Conservation (phyloP, 768 basidiomycete species). For the Pluteus cervinus region DNA sequence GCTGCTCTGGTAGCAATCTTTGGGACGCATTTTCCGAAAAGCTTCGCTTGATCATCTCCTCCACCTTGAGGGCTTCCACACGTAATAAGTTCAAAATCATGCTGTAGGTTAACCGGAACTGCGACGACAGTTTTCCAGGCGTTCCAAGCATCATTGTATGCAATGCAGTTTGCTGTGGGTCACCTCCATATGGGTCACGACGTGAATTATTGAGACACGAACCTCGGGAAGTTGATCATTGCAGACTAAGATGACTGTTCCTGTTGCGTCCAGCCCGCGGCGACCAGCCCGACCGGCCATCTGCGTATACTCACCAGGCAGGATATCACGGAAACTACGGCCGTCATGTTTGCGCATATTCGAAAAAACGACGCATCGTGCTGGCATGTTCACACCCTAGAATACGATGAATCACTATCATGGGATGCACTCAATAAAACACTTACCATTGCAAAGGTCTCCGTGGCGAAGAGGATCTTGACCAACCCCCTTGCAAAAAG, state of each 20-base stretch:
- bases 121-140: constrained; percentile 88
- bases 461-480: constrained; percentile 95
- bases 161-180: constrained; percentile 62
- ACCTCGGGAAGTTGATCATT: constrained; percentile 87
- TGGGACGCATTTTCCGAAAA: constrained; percentile 99
- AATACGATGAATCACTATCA: constrained; percentile 3
- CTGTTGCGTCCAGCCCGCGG: constrained; percentile 90
- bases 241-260: constrained; percentile 88
- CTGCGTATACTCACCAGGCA: constrained; percentile 94
- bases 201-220: constrained; percentile 8
- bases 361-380: constrained; percentile 95
- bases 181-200: constrained; percentile 1
- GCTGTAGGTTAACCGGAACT: constrained; percentile 97
- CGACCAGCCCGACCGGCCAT: constrained; percentile 99
- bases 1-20: constrained; percentile 85
- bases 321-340: constrained; percentile 80
- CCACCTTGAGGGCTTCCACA: constrained; percentile 92
- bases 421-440: constrained; percentile 1
- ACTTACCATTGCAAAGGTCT: constrained; percentile 96
- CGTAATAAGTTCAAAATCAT: constrained; percentile 97
- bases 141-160: constrained; percentile 91
- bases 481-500: constrained; percentile 94
- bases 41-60: constrained; percentile 99
- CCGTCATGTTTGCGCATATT: constrained; percentile 95
- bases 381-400: constrained; percentile 99